Evolutionary conservation across 2,329 filamentous ascomycete genomes (phyloP), one percentile per base, ranked within the genome.

Genomic region (Nemania sp.): DNA sequence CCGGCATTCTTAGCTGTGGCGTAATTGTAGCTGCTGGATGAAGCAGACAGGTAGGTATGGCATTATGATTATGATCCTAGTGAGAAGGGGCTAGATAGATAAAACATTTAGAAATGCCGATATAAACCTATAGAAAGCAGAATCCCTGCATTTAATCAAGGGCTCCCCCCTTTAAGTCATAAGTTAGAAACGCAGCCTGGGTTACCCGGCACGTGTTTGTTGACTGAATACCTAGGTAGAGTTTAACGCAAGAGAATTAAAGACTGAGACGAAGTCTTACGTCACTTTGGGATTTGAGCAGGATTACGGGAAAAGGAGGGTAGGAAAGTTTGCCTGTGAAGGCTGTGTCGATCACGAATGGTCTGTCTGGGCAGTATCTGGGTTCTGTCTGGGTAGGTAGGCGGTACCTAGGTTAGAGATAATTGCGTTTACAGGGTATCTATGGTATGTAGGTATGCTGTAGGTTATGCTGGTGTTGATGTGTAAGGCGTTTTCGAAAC

Each of bases 401-500:
- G n/a, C n/a, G n/a, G n/a, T n/a, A n/a, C n/a, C n/a, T n/a, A n/a
- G n/a, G n/a, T n/a, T n/a, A n/a, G n/a, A n/a, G n/a, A n/a, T n/a
- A n/a, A n/a, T n/a, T n/a, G n/a, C n/a, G n/a, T n/a, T n/a, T n/a
- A n/a, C n/a, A n/a, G n/a, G n/a, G n/a, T n/a, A n/a, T n/a, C n/a
- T n/a, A n/a, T n/a, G n/a, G n/a, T n/a, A n/a, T n/a, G n/a, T n/a
- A 41, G 15, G 15, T 41, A 41, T 3, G n/a, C n/a, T n/a, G 7
- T 11, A 41, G 38, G 38, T 41, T 41, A 41, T 41, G 38, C 38
- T 15, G 32, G 5, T 55, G 41, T 27, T 7, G 10, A 43, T 35
- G 6, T 49, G 13, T n/a, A 32, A 38, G 29, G 27, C 32, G 10
- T 22, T 61, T 38, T 65, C 41, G 63, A 61, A 57, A 61, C 63